Evolutionary conservation across 805 yeast species (phyloP).

Genomic region (Hanseniaspora nectarophila): DNA sequence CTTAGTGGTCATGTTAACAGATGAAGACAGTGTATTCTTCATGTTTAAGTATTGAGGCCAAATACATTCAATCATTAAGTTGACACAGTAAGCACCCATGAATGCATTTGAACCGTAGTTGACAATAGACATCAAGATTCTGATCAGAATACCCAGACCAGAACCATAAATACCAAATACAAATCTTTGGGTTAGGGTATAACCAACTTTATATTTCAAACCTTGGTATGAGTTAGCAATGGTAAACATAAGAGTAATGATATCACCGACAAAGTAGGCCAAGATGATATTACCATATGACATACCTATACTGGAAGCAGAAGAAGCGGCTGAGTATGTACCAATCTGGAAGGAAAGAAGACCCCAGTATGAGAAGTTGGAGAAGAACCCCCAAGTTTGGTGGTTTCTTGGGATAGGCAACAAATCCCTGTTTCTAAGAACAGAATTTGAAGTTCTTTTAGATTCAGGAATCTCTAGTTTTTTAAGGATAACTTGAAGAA

Average conservation of each 20-base stretch:
- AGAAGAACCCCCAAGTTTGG: conserved; percentile 33
- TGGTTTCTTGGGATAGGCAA: conserved; percentile 22
- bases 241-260: conserved; percentile 35
- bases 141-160: conserved; percentile 31
- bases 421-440: conserved; percentile 29
- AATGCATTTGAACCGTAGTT: conserved; percentile 38
- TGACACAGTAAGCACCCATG: conserved; percentile 35
- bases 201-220: conserved; percentile 39
- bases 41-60: conserved; percentile 30
- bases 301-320: conserved; percentile 36
- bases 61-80: conserved; percentile 32
- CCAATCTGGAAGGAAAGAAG: conserved; percentile 35
- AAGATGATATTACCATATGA: conserved; percentile 38
- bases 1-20: conserved; percentile 30
- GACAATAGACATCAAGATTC: conserved; percentile 37
- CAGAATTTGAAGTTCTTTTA: conserved; percentile 25
- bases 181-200: conserved; percentile 36
- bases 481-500: conserved; percentile 11
- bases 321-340: conserved; percentile 37
- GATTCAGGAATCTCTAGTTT: conserved; percentile 26
- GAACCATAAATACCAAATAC: conserved; percentile 39
- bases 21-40: conserved; percentile 26
- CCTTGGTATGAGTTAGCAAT: conserved; percentile 40
- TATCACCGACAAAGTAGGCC: conserved; percentile 36
- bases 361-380: conserved; percentile 37